phyloP scores from a whole-genome alignment of 2,329 filamentous ascomycete genomes.

The Colletotrichum karsti region DNA sequence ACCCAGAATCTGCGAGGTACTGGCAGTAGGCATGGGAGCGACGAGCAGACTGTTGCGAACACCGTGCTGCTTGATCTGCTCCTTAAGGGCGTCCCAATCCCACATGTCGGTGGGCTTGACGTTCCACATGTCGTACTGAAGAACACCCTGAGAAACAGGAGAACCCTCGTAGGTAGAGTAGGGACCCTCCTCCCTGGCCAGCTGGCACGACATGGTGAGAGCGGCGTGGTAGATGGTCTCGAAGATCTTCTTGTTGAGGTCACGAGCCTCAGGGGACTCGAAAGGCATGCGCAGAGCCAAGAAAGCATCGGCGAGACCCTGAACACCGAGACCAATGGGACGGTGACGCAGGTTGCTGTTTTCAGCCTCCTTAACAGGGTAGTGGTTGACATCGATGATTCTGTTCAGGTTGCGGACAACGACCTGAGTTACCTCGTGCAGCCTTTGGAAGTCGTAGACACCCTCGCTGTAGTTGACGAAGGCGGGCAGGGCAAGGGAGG shows the following conservation, averaged over 20 bases:
- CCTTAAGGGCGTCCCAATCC: slow-evolving; percentile 93
- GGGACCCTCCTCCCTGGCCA: slow-evolving; percentile 83
- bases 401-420: slow-evolving; percentile 96
- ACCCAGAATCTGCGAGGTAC: slow-evolving; percentile 95
- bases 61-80: slow-evolving; percentile 90
- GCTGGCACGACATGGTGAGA: slow-evolving; percentile 85
- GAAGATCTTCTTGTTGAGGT: slow-evolving; percentile 98
- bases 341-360: slow-evolving; percentile 98
- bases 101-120: slow-evolving; percentile 93
- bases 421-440: slow-evolving; percentile 93
- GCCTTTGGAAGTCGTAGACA: slow-evolving; percentile 93
- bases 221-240: slow-evolving; percentile 99
- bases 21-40: slow-evolving; percentile 97
- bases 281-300: slow-evolving; percentile 96
- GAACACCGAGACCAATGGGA: slow-evolving; percentile 95
- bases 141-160: slow-evolving; percentile 91
- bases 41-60: slow-evolving; percentile 95
- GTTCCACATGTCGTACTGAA: slow-evolving; percentile 99
- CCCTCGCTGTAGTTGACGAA: slow-evolving; percentile 89
- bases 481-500: slow-evolving; percentile 89
- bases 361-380: slow-evolving; percentile 92
- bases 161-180: slow-evolving; percentile 94
- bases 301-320: slow-evolving; percentile 98
- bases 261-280: slow-evolving; percentile 91
- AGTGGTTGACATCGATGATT: slow-evolving; percentile 98